A percentile compares a stretch with the other conserved stretches of the same genome.
Evolutionary conservation across 768 basidiomycete genomes (phyloP).

Genomic region (Exidia glandulosa): DNA sequence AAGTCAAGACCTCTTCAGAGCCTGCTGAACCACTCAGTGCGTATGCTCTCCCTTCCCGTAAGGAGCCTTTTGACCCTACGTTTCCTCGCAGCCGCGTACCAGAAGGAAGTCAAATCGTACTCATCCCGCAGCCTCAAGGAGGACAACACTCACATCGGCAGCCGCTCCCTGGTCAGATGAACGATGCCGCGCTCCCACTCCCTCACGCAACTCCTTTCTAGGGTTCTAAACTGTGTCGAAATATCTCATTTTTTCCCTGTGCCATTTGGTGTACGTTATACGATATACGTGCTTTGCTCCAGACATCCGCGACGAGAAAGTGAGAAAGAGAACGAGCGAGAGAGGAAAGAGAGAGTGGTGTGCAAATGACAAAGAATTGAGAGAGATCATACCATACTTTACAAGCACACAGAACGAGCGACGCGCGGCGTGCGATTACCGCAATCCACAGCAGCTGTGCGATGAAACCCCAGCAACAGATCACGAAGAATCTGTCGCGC

Average conservation of each 20-base stretch:
- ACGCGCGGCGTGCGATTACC: too few species aligned
- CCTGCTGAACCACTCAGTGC: constrained; percentile 18
- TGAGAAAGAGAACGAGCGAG: too few species aligned
- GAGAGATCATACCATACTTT: too few species aligned
- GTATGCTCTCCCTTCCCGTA: constrained; percentile 5
- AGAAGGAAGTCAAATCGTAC: constrained; percentile 31
- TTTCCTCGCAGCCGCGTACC: constrained; percentile 24
- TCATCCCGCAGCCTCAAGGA: constrained; percentile 31
- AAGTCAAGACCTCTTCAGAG: constrained; percentile 20
- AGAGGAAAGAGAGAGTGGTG: too few species aligned
- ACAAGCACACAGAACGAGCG: too few species aligned
- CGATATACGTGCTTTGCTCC: too few species aligned
- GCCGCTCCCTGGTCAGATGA: constrained; percentile 1
- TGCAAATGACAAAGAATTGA: too few species aligned
- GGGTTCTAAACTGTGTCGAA: not conserved
- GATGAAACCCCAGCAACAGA: too few species aligned
- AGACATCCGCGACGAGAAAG: too few species aligned
- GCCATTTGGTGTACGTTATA: not conserved
- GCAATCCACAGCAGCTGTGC: too few species aligned
- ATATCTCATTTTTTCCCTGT: not conserved
- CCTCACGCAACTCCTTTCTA: not conserved
- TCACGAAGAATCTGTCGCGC: not conserved
- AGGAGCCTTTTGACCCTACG: not conserved
- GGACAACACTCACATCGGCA: constrained; percentile 6
- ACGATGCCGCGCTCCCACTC: not conserved